Evolutionary conservation across 371 early-diverging fungal species (phyloP).

Genomic region (Mortierella sp.): DNA sequence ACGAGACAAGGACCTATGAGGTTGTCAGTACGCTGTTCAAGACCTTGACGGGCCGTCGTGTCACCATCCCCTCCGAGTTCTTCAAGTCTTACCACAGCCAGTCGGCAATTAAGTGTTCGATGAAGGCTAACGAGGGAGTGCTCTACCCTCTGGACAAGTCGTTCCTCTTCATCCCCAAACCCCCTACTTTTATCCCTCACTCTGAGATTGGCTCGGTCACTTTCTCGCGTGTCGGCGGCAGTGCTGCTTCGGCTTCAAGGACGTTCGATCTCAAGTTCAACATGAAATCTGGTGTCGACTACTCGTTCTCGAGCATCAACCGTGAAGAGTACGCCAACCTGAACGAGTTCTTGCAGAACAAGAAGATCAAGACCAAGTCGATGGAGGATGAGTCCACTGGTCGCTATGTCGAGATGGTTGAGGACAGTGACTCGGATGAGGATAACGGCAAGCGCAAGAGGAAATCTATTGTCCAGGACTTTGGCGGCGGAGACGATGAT

Average conservation of each 20-base stretch:
- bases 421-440: conserved; percentile 69
- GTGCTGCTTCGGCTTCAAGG: conserved; percentile 75
- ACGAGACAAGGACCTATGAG: conserved; percentile 91
- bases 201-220: conserved; percentile 90
- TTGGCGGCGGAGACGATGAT: conserved; percentile 65
- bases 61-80: conserved; percentile 82
- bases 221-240: conserved; percentile 90
- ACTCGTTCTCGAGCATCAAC: conserved; percentile 90
- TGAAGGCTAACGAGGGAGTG: conserved; percentile 98
- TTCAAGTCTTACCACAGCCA: conserved; percentile 77
- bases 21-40: conserved; percentile 94
- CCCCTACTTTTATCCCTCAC: conserved; percentile 90
- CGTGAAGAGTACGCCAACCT: conserved; percentile 90
- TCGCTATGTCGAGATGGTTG: conserved; percentile 71
- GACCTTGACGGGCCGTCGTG: conserved; percentile 84
- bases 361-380: conserved; percentile 86
- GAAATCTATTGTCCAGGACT: conserved; percentile 55
- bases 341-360: conserved; percentile 83
- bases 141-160: conserved; percentile 96
- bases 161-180: conserved; percentile 97
- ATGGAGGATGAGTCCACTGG: conserved; percentile 73
- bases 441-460: conserved; percentile 66
- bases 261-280: conserved; percentile 96
- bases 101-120: conserved; percentile 95
- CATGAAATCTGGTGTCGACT: conserved; percentile 84